A percentile compares a stretch with the other conserved stretches of the same genome.
These are phyloP conservation scores for Lathyrus sativus DNA, from an alignment of 306 rosid genomes.

Conservation along the genomic window DNA sequence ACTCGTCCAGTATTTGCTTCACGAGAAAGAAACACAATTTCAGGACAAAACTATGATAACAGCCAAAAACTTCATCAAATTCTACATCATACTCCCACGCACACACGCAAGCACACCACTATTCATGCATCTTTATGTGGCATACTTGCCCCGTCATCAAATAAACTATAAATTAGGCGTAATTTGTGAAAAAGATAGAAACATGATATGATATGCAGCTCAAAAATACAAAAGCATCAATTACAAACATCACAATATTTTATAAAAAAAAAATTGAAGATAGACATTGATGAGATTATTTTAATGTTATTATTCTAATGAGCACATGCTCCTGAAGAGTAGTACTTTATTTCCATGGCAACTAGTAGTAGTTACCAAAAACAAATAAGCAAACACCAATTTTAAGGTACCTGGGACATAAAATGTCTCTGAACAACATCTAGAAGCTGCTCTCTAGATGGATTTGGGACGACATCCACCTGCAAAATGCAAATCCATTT, in stretches of 20 bases:
- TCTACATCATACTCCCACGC: conserved; percentile 13
- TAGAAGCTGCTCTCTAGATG: conserved; percentile 89
- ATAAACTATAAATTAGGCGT: neutral
- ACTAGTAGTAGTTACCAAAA: too few relatives aligned
- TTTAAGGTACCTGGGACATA: conserved; percentile 82
- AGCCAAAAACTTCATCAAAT: conserved; percentile 7
- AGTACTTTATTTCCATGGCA: too few relatives aligned
- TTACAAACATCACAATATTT: neutral
- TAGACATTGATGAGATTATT: neutral
- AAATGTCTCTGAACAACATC: conserved; percentile 98
- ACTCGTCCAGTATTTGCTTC: conserved; percentile 91
- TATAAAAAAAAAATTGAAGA: neutral
- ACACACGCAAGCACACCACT: neutral
- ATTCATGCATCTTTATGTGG: neutral
- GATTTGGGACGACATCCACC: conserved; percentile 93
- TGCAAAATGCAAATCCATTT: conserved; percentile 38
- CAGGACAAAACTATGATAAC: conserved; percentile 14
- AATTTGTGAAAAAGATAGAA: conserved; percentile 1
- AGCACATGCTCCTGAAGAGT: neutral
- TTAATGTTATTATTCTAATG: conserved; percentile 1
- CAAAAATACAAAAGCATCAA: neutral
- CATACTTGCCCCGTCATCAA: conserved; percentile 9
- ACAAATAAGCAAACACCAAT: neutral
- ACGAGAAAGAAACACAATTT: conserved; percentile 26
- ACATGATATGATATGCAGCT: conserved; percentile 10